Conservation (phyloP, 2,329 filamentous ascomycete species). For the Aspergillus quadricinctus region DNA sequence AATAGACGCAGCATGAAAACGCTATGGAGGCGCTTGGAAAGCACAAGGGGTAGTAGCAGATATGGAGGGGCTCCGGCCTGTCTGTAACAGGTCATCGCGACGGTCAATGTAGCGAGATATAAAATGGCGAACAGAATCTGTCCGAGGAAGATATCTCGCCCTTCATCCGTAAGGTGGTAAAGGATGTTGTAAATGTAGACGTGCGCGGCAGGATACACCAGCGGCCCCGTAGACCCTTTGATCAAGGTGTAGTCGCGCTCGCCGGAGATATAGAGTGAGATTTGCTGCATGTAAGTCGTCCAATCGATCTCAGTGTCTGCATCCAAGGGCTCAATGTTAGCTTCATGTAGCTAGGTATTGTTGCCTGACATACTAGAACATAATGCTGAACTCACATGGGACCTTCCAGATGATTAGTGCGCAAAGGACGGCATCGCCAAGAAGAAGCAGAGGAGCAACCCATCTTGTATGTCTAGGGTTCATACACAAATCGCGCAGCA, state of each 20-base stretch:
- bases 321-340: conserved; percentile 24
- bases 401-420: conserved; percentile 72
- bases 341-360: not conserved
- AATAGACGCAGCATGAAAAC: conserved; percentile 90
- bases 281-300: conserved; percentile 94
- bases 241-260: conserved; percentile 87
- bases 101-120: conserved; percentile 68
- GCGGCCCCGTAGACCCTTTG: conserved; percentile 80
- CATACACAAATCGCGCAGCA: conserved; percentile 41
- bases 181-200: conserved; percentile 84
- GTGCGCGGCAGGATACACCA: conserved; percentile 92
- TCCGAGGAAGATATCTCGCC: conserved; percentile 70
- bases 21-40: conserved; percentile 90
- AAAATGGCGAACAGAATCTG: conserved; percentile 77
- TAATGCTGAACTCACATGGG: conserved; percentile 60
- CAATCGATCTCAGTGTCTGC: conserved; percentile 97
- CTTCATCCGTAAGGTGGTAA: conserved; percentile 71
- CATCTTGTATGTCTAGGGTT: conserved; percentile 56
- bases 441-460: conserved; percentile 63
- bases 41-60: conserved; percentile 75
- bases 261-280: conserved; percentile 71
- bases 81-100: conserved; percentile 78
- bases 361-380: conserved; percentile 5
- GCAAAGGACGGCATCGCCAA: conserved; percentile 69
- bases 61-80: conserved; percentile 63